A percentile compares a stretch with the other conserved stretches of the same genome.
phyloP scores from a whole-genome alignment of 345 rosid species.

The Theobroma cacao region DNA sequence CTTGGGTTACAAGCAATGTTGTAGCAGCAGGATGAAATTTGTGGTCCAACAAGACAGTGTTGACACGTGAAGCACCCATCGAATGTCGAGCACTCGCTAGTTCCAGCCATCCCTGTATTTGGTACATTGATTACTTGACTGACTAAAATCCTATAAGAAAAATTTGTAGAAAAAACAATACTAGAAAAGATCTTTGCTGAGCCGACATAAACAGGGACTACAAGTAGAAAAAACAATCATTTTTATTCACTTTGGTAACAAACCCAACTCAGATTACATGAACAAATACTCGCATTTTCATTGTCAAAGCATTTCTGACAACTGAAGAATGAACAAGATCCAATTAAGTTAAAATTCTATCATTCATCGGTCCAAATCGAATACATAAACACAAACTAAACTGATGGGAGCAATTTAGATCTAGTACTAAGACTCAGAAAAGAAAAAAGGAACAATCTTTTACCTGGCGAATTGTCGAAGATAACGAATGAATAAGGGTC shows the following conservation, averaged over 20 bases:
- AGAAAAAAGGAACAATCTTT: neutral
- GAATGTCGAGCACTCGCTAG: slow-evolving; percentile 87
- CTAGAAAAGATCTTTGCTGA: neutral
- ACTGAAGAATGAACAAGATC: neutral
- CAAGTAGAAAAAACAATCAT: neutral
- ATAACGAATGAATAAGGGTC: slow-evolving; percentile 54
- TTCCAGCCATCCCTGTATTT: slow-evolving; percentile 83
- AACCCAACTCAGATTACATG: neutral
- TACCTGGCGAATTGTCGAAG: slow-evolving; percentile 79
- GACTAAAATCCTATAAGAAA: neutral
- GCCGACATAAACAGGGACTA: neutral
- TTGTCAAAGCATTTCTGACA: neutral
- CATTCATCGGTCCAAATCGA: neutral
- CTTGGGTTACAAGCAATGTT: slow-evolving; percentile 41
- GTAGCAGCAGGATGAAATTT: slow-evolving; percentile 76
- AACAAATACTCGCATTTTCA: neutral
- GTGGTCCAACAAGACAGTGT: slow-evolving; percentile 67
- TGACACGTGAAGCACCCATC: slow-evolving; percentile 88
- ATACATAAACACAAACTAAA: neutral
- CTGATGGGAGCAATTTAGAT: slow-evolving; percentile 6
- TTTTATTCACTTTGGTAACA: neutral
- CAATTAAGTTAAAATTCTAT: neutral
- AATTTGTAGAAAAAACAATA: neutral
- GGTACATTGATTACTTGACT: neutral
- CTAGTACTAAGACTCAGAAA: neutral